phyloP scores from a whole-genome alignment of 1,284 basidiomycete species.

The Tilletia horrida region DNA sequence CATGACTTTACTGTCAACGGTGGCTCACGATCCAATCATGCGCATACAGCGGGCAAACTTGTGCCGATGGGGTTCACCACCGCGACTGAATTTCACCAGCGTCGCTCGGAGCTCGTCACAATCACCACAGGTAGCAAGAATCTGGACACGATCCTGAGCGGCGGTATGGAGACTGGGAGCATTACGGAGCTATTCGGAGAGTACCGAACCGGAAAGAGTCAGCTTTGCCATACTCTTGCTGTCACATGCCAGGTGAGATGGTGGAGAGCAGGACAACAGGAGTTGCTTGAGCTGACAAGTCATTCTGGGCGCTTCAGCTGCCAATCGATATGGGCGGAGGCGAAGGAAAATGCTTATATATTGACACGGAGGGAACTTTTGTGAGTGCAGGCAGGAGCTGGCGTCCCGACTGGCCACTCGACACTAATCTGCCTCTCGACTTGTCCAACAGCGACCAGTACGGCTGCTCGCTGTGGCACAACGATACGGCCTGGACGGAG shows the following conservation, averaged over 20 bases:
- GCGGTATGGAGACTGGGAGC: conserved; percentile 95
- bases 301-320: conserved; percentile 58
- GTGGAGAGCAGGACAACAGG: neutral
- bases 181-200: conserved; percentile 99
- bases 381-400: conserved; percentile 17
- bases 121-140: conserved; percentile 97
- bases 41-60: conserved; percentile 76
- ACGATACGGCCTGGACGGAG: conserved; percentile 88
- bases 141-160: conserved; percentile 89
- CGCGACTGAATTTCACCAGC: conserved; percentile 88
- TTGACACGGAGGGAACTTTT: conserved; percentile 99
- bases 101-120: conserved; percentile 90
- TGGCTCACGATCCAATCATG: neutral
- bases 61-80: conserved; percentile 97
- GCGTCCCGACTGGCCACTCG: no score
- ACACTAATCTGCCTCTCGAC: no score
- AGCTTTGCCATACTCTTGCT: conserved; percentile 94
- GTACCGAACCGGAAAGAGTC: conserved; percentile 97
- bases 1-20: neutral
- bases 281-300: neutral
- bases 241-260: conserved; percentile 79
- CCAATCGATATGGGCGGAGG: conserved; percentile 97
- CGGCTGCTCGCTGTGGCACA: conserved; percentile 92
- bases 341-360: conserved; percentile 97
- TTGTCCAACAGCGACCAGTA: conserved; percentile 68